A percentile compares a stretch with the other conserved stretches of the same genome.
phyloP scores from a whole-genome alignment of 495 filamentous ascomycete species.

The Geoglossum glabrum region DNA sequence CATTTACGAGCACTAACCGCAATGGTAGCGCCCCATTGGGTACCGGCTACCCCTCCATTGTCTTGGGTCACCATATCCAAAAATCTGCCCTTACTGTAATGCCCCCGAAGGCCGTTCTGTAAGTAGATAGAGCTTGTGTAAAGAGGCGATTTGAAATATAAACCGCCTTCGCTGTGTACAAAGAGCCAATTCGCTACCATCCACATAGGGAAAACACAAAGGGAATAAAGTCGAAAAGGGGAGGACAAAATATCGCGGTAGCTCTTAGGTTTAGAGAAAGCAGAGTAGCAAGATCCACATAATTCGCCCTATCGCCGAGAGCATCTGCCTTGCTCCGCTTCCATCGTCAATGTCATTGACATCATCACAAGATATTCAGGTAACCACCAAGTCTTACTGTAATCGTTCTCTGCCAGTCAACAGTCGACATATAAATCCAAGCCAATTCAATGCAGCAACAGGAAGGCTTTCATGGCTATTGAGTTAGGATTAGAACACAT shows the following conservation, averaged over 20 bases:
- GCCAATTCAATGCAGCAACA: not conserved
- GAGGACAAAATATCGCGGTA: not conserved
- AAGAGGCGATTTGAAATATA: not conserved
- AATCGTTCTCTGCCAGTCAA: slow-evolving; percentile 1
- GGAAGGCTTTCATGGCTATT: not conserved
- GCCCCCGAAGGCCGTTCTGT: slow-evolving; percentile 7
- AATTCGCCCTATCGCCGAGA: not conserved
- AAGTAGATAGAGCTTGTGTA: slow-evolving; percentile 13
- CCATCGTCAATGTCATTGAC: not conserved
- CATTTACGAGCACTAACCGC: too few relatives aligned
- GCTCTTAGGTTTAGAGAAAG: not conserved
- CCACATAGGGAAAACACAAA: not conserved
- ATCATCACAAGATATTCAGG: not conserved
- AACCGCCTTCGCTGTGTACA: not conserved
- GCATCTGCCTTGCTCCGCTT: not conserved
- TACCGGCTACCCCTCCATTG: too few relatives aligned
- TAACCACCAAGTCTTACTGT: not conserved
- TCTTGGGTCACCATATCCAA: not conserved
- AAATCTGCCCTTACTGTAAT: not conserved
- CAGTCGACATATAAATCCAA: not conserved
- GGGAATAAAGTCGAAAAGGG: not conserved
- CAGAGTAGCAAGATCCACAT: not conserved
- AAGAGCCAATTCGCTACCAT: not conserved
- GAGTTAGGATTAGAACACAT: not conserved
- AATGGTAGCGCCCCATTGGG: too few relatives aligned